These are phyloP conservation scores for Phaeosphaeriaceae sp. DNA, from an alignment of 2,329 filamentous ascomycete species.

Conservation along the genomic window DNA sequence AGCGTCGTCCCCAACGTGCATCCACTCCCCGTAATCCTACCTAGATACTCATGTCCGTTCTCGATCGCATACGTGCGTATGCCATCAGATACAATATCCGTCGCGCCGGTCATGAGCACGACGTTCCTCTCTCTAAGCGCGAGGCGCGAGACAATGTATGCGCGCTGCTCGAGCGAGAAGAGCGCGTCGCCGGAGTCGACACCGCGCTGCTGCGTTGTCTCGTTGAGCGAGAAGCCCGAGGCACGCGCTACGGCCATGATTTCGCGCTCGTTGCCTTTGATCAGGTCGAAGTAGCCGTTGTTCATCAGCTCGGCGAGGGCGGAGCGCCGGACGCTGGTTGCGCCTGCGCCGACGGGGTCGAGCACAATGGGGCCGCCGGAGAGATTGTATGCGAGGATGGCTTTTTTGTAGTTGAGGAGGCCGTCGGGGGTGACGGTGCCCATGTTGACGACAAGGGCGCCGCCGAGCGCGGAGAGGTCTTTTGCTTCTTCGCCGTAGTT, in stretches of 20 bases:
- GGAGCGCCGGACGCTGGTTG: slow-evolving; percentile 74
- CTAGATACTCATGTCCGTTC: slow-evolving; percentile 79
- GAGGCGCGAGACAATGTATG: slow-evolving; percentile 68
- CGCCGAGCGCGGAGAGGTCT: slow-evolving; percentile 79
- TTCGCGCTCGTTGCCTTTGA: slow-evolving; percentile 94
- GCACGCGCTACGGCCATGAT: slow-evolving; percentile 70
- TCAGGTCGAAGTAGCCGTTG: slow-evolving; percentile 80
- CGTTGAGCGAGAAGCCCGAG: slow-evolving; percentile 57
- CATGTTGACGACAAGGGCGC: slow-evolving; percentile 91
- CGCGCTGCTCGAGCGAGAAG: slow-evolving; percentile 62
- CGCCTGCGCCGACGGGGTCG: slow-evolving; percentile 90
- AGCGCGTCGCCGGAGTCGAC: slow-evolving; percentile 77
- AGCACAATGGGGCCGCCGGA: slow-evolving; percentile 78
- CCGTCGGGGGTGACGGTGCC: slow-evolving; percentile 84
- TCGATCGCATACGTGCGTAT: slow-evolving; percentile 68
- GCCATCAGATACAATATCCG: slow-evolving; percentile 81
- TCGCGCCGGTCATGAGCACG: slow-evolving; percentile 81
- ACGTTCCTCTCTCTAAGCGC: slow-evolving; percentile 73
- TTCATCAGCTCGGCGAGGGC: slow-evolving; percentile 75
- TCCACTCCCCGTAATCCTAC: slow-evolving; percentile 74
- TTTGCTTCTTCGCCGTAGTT: slow-evolving; percentile 82
- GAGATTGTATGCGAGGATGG: slow-evolving; percentile 81
- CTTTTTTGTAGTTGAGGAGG: slow-evolving; percentile 73
- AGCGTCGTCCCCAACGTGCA: slow-evolving; percentile 86
- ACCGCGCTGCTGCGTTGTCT: slow-evolving; percentile 70